phyloP scores from a whole-genome alignment of 352 stramenopile species.

The Pythium diclinum region DNA sequence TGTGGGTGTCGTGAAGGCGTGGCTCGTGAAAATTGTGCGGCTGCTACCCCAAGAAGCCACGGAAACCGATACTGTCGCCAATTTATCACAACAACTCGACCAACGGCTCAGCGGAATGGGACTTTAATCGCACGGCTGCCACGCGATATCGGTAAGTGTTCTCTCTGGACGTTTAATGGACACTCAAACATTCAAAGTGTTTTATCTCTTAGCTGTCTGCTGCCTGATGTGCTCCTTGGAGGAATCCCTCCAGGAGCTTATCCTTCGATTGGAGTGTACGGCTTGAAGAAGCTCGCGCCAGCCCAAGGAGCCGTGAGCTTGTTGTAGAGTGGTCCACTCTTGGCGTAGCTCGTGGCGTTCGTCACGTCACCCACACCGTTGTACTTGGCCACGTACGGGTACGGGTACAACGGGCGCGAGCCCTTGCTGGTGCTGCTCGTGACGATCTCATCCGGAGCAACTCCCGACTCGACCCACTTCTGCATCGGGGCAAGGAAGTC shows the following conservation, averaged over 20 bases:
- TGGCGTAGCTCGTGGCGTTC: slow-evolving; percentile 20
- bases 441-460: slow-evolving; percentile 30
- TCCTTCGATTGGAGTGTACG: slow-evolving; percentile 16
- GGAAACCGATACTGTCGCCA: neutral
- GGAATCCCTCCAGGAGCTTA: neutral
- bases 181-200: neutral
- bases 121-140: neutral
- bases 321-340: slow-evolving; percentile 34
- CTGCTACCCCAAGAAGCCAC: slow-evolving; percentile 43
- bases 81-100: slow-evolving; percentile 12
- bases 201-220: neutral
- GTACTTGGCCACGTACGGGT: slow-evolving; percentile 23
- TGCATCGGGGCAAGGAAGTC: slow-evolving; percentile 48
- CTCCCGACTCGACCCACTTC: slow-evolving; percentile 36
- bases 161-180: neutral
- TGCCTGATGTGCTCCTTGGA: neutral
- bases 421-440: slow-evolving; percentile 18
- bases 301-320: slow-evolving; percentile 22
- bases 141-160: neutral
- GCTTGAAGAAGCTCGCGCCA: slow-evolving; percentile 12
- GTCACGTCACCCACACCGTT: slow-evolving; percentile 12
- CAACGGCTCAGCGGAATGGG: neutral
- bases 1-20: slow-evolving; percentile 24
- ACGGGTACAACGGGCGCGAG: slow-evolving; percentile 24
- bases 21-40: slow-evolving; percentile 56